Evolutionary conservation across 768 basidiomycete species (phyloP).

Genomic region (Leccinum variicolor): DNA sequence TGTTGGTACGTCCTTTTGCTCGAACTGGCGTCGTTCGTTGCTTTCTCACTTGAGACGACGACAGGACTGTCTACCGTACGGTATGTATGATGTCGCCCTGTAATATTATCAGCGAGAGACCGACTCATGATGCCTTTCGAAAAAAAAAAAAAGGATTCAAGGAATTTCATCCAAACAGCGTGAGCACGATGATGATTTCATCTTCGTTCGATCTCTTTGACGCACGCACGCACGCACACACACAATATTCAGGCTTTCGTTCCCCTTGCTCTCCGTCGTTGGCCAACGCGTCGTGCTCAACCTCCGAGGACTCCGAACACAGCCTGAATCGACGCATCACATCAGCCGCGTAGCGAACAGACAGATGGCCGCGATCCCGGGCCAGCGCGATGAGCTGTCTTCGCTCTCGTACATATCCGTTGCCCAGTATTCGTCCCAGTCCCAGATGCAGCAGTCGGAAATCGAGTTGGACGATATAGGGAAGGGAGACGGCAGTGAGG

Average conservation of each 20-base stretch:
- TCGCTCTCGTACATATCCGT: not conserved
- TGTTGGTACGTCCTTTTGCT: conserved; percentile 13
- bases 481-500: too few species aligned
- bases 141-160: conserved; percentile 8
- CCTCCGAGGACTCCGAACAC: conserved; percentile 9
- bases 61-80: conserved; percentile 7
- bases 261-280: conserved; percentile 9
- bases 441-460: not conserved
- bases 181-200: conserved; percentile 1
- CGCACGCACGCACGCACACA: too few species aligned
- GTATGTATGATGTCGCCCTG: conserved; percentile 2
- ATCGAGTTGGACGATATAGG: not conserved
- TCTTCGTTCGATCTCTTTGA: not conserved
- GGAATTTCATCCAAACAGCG: conserved; percentile 7
- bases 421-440: not conserved
- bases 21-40: not conserved
- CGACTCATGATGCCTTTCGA: not conserved
- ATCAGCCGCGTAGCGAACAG: conserved; percentile 8
- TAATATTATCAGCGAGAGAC: not conserved
- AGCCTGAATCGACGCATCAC: conserved; percentile 5
- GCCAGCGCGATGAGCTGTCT: not conserved
- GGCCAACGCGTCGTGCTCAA: conserved; percentile 26
- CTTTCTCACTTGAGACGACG: not conserved
- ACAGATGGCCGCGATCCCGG: conserved; percentile 9
- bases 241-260: conserved; percentile 1